Conservation (phyloP, 768 basidiomycete species). For the Russula lepida region DNA sequence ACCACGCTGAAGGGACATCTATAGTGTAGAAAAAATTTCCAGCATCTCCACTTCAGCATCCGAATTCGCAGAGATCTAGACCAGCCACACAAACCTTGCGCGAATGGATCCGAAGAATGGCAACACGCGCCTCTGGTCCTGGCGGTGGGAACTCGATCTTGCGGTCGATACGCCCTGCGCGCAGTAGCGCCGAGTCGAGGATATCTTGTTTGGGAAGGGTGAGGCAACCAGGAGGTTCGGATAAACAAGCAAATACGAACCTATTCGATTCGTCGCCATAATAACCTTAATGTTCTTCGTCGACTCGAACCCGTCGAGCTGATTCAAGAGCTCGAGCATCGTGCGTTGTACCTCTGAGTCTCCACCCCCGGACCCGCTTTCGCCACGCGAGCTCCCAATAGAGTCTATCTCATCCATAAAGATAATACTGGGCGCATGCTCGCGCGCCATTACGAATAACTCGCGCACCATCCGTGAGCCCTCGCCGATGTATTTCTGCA, state of each 20-base stretch:
- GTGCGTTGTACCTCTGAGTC: constrained; percentile 63
- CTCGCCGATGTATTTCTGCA: constrained; percentile 98
- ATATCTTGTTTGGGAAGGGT: constrained; percentile 51
- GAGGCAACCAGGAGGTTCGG: not conserved
- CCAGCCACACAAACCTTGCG: constrained; percentile 54
- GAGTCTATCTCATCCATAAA: constrained; percentile 99
- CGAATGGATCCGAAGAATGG: constrained; percentile 95
- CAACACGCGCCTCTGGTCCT: constrained; percentile 91
- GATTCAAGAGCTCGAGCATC: constrained; percentile 58
- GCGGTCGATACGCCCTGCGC: constrained; percentile 91
- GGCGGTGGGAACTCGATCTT: constrained; percentile 99
- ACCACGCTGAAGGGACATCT: constrained; percentile 97
- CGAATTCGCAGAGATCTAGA: not conserved
- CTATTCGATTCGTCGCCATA: constrained; percentile 98
- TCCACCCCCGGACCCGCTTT: constrained; percentile 55
- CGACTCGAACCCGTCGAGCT: constrained; percentile 60
- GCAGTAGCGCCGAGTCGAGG: constrained; percentile 84
- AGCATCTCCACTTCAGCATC: not conserved
- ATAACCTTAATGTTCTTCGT: constrained; percentile 83
- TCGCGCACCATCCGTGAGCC: constrained; percentile 95
- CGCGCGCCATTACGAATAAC: constrained; percentile 95
- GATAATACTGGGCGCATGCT: constrained; percentile 96
- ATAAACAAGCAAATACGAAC: constrained; percentile 29
- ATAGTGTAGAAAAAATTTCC: not conserved
- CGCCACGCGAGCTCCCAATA: constrained; percentile 88